phyloP scores from a whole-genome alignment of 1,284 basidiomycete genomes.

The Gymnopus androsaceus region DNA sequence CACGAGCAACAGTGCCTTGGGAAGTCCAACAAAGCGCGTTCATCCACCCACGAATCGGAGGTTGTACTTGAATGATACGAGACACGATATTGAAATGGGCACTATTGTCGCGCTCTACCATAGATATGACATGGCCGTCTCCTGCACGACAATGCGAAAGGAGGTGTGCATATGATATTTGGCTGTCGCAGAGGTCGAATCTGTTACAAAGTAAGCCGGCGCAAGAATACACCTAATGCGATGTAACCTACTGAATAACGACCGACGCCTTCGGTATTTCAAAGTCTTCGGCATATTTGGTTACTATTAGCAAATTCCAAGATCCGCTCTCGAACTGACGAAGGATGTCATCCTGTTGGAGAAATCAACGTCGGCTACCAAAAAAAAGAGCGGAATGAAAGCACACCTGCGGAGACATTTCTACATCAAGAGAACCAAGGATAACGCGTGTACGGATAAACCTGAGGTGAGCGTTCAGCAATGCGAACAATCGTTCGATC shows the following conservation, averaged over 20 bases:
- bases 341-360: conserved; percentile 41
- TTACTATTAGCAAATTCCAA: conserved; percentile 63
- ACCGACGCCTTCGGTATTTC: conserved; percentile 54
- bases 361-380: neutral
- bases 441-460: conserved; percentile 45
- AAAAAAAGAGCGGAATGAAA: conserved; percentile 9
- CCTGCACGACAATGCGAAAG: conserved; percentile 46
- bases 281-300: conserved; percentile 58
- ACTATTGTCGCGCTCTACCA: conserved; percentile 61
- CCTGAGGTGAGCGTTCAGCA: conserved; percentile 41
- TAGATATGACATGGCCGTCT: conserved; percentile 58
- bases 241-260: conserved; percentile 57
- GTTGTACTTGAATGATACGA: conserved; percentile 32
- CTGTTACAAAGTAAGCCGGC: conserved; percentile 35
- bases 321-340: conserved; percentile 52
- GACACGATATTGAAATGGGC: conserved; percentile 52
- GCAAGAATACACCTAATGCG: neutral
- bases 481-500: conserved; percentile 48
- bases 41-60: conserved; percentile 48
- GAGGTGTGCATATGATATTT: conserved; percentile 56
- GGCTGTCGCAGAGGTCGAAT: conserved; percentile 63
- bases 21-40: conserved; percentile 39
- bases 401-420: conserved; percentile 6
- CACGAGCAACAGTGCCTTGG: conserved; percentile 48
- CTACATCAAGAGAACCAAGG: conserved; percentile 25